phyloP scores from a whole-genome alignment of 2,329 filamentous ascomycete species.

The Calonectria fujianensis region DNA sequence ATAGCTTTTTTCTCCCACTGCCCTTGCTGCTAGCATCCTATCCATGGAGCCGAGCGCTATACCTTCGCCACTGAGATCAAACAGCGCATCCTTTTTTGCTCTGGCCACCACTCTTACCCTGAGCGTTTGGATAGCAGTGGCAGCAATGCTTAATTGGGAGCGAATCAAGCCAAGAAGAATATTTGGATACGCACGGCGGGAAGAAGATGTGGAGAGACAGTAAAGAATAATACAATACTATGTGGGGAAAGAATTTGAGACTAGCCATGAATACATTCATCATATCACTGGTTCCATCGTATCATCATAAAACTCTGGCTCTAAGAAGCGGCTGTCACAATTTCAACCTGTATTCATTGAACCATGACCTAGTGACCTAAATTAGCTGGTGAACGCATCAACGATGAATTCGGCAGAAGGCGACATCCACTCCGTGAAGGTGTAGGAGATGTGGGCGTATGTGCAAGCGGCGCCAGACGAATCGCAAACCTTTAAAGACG shows the following conservation, averaged over 20 bases:
- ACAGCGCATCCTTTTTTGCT: background rate
- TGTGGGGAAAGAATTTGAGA: background rate
- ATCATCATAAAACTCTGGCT: background rate
- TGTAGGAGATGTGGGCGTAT: constrained; percentile 14
- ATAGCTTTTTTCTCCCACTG: background rate
- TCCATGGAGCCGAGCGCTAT: constrained; percentile 5
- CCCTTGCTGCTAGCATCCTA: background rate
- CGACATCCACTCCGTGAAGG: constrained; percentile 1
- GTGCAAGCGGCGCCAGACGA: background rate
- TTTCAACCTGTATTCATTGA: background rate
- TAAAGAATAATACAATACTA: background rate
- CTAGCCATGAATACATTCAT: background rate
- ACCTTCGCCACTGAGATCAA: background rate
- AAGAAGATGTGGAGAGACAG: background rate
- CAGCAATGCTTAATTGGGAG: background rate
- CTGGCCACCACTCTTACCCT: background rate
- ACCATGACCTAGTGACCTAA: background rate
- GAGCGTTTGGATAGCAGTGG: background rate
- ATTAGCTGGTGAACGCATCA: background rate
- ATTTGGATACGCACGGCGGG: no score
- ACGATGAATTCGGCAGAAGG: constrained; percentile 6
- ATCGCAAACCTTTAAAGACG: background rate
- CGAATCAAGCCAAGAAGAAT: background rate
- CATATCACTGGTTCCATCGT: background rate
- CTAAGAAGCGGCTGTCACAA: background rate